Conservation (phyloP, 441 rosid species). For the Jatropha podagrica region DNA sequence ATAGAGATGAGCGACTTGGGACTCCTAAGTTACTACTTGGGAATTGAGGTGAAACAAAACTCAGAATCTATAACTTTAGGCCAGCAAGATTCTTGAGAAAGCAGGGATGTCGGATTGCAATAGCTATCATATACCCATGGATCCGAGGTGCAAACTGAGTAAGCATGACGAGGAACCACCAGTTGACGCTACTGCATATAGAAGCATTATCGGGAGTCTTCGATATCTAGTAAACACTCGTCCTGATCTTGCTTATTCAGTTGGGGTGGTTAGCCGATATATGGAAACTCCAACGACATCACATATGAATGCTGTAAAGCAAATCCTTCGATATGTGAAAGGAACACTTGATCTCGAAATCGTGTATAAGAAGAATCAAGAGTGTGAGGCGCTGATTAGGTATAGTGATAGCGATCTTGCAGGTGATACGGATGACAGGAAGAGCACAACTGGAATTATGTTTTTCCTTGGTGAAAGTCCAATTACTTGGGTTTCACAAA, state of each 20-base stretch:
- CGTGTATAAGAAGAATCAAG: not conserved
- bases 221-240: not conserved
- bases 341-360: not conserved
- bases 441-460: not conserved
- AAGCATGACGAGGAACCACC: not conserved
- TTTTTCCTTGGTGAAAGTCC: not conserved
- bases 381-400: no score
- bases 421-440: not conserved
- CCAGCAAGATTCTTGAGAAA: not conserved
- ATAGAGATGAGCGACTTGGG: conserved; percentile 6
- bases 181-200: not conserved
- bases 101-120: not conserved
- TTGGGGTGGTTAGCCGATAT: no score
- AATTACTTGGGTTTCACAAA: not conserved
- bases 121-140: not conserved
- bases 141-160: not conserved
- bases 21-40: not conserved
- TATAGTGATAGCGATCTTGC: not conserved
- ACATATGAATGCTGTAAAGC: no score
- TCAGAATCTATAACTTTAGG: conserved; percentile 3
- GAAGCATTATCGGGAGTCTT: not conserved
- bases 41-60: conserved; percentile 5
- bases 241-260: no score
- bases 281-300: no score
- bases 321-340: no score